These are phyloP conservation scores for Fusarium sp. DNA, from an alignment of 2,329 filamentous ascomycete species.

Conservation along the genomic window DNA sequence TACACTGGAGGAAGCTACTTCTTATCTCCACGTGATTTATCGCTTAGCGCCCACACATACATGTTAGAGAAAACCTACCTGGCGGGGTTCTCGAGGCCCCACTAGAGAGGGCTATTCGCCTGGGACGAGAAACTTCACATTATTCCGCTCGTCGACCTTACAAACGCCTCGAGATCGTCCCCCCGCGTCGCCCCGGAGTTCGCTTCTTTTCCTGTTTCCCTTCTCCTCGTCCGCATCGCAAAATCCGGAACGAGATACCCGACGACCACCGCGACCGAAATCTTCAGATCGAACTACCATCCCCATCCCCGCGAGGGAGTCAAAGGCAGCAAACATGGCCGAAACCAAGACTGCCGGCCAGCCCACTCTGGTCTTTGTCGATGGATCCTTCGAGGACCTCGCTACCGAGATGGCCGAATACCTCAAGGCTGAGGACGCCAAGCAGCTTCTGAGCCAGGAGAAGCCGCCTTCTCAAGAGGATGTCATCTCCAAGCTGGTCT, in stretches of 20 bases:
- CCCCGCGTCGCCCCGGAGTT: conserved; percentile 33
- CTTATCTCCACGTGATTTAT: conserved; percentile 53
- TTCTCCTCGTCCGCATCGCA: conserved; percentile 31
- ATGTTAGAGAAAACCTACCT: conserved; percentile 52
- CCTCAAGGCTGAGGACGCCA: conserved; percentile 84
- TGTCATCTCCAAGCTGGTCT: conserved; percentile 88
- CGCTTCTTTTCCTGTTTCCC: conserved; percentile 11
- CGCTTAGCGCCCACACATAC: conserved; percentile 59
- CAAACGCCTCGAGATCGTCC: conserved; percentile 47
- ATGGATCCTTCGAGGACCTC: conserved; percentile 94
- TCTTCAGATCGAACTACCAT: conserved; percentile 31
- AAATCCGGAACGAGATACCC: conserved; percentile 37
- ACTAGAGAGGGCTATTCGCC: conserved; percentile 57
- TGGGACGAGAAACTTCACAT: conserved; percentile 51
- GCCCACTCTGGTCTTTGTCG: conserved; percentile 79
- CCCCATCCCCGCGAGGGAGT: conserved; percentile 29
- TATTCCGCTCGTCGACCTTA: conserved; percentile 49
- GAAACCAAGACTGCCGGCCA: conserved; percentile 60
- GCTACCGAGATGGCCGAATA: conserved; percentile 95
- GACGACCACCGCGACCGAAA: conserved; percentile 40
- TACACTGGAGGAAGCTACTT: not conserved
- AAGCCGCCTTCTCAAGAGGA: conserved; percentile 81
- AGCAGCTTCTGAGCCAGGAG: conserved; percentile 79
- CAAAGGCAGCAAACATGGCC: conserved; percentile 45
- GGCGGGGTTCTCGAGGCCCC: conserved; percentile 55